Conservation (phyloP, 164 flowering plant genomes). For the Aristolochia californica region DNA sequence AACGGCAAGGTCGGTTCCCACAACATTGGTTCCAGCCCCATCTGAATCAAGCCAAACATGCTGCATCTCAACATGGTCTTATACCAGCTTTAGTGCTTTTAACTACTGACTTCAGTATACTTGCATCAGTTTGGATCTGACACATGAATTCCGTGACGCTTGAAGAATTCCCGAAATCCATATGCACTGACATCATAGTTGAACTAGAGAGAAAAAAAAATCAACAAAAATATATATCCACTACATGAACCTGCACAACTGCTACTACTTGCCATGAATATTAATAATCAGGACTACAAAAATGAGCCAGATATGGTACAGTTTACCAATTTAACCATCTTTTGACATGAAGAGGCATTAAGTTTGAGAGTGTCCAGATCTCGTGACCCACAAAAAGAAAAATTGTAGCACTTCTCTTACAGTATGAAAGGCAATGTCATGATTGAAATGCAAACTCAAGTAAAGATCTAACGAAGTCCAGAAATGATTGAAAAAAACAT, state of each 20-base stretch:
- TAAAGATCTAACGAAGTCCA: too few species aligned
- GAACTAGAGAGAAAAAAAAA: slow-evolving; percentile 41
- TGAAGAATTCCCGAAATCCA: slow-evolving; percentile 84
- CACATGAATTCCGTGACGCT: slow-evolving; percentile 39
- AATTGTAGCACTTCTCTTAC: neutral
- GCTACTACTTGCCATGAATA: neutral
- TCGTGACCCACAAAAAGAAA: neutral
- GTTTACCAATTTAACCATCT: neutral
- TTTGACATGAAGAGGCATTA: neutral
- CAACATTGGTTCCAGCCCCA: too few species aligned
- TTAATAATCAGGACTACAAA: neutral
- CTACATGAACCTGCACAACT: neutral
- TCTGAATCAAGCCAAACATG: too few species aligned
- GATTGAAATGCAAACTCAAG: too few species aligned
- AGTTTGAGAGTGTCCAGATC: neutral
- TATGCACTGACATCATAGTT: slow-evolving; percentile 64
- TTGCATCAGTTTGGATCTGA: slow-evolving; percentile 20
- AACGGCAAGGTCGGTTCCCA: too few species aligned
- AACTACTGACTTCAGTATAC: too few species aligned
- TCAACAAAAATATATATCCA: neutral
- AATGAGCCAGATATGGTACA: neutral
- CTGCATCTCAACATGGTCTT: too few species aligned
- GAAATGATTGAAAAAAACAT: neutral
- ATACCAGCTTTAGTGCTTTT: too few species aligned
- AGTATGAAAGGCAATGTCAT: neutral